Evolutionary conservation across 2,329 filamentous ascomycete species (phyloP), one percentile per base, ranked within the genome.

Genomic region (Exutisphaerella laricina): DNA sequence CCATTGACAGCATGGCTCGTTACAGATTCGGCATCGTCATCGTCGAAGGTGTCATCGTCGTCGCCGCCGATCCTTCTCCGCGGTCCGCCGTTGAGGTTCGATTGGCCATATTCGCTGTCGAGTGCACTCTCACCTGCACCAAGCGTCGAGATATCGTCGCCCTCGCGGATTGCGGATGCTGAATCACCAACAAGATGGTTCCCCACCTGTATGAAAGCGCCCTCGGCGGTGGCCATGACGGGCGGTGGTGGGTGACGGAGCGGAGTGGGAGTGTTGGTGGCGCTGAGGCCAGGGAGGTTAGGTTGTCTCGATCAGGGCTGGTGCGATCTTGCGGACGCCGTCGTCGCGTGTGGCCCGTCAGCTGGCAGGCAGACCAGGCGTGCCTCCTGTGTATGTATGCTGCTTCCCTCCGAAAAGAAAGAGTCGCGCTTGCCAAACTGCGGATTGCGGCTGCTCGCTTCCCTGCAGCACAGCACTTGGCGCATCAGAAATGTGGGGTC

Each of bases 101-200:
- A 64, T 40, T 68, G 66, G 36, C 70, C 67, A 51, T 72, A 70
- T 53, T 72, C 69, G 56, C 80, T 77, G 59, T 87, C 87, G 34
- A 94, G 77, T 52, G 90, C 75, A 69, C 78, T 85, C 68, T 94
- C 88, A 59, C 94, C 88, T 18, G 62, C 62, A 35, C 63, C 62
- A 23, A 65, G 56, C 13, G 62, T 64, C 39, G 58, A 62, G 18
- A 64, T 51, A 68, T 94, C 88, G 59, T 85, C 80, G 58, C 79
- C 84, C 53, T 88, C 88, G 60, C 94, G 94, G 67, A 96, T 95
- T 50, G 84, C 86, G 47, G 84, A 82, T 41, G 83, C 85, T 39
- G 84, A 88, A 68, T 89, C 85, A 60, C 85, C 88, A 61, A 92
- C 81, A 56, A 89, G 72, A 68, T 89, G 84, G 70, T 92, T 94